Percentiles rank a stretch among this genome's conserved stretches.
These are phyloP conservation scores for Gossypium aridum DNA, from an alignment of 441 rosid genomes.

Conservation along the genomic window DNA sequence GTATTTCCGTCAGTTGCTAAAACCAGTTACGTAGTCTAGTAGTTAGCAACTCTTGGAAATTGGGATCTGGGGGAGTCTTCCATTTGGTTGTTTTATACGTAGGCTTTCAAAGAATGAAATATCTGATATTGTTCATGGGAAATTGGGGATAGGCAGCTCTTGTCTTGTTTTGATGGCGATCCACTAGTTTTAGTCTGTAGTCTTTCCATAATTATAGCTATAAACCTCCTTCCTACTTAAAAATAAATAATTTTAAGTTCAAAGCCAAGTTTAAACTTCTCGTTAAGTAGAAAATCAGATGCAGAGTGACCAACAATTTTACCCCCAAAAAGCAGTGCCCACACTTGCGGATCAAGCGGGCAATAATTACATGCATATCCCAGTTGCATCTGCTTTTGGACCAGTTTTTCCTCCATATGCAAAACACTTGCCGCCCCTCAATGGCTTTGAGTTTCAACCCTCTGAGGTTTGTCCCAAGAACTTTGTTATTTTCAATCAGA, in stretches of 20 bases:
- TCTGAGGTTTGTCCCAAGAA: constrained; percentile 74
- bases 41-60: constrained; percentile 20
- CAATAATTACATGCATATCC: constrained; percentile 32
- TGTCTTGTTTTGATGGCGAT: constrained; percentile 31
- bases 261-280: constrained; percentile 14
- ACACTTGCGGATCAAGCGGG: constrained; percentile 41
- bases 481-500: constrained; percentile 68
- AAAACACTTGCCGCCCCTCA: constrained; percentile 33
- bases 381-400: constrained; percentile 40
- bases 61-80: constrained; percentile 35
- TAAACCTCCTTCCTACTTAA: constrained; percentile 19
- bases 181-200: constrained; percentile 28
- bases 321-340: constrained; percentile 25
- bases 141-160: constrained; percentile 33
- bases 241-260: constrained; percentile 23
- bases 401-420: constrained; percentile 46
- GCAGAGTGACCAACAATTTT: constrained; percentile 44
- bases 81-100: constrained; percentile 37
- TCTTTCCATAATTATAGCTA: constrained; percentile 23
- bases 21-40: constrained; percentile 90
- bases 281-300: constrained; percentile 30
- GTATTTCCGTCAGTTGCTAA: constrained; percentile 94
- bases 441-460: constrained; percentile 70
- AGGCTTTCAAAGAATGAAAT: constrained; percentile 30
- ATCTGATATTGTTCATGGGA: constrained; percentile 31